Evolutionary conservation across 1,284 basidiomycete genomes (phyloP).

Genomic region (Mycena citricolor): DNA sequence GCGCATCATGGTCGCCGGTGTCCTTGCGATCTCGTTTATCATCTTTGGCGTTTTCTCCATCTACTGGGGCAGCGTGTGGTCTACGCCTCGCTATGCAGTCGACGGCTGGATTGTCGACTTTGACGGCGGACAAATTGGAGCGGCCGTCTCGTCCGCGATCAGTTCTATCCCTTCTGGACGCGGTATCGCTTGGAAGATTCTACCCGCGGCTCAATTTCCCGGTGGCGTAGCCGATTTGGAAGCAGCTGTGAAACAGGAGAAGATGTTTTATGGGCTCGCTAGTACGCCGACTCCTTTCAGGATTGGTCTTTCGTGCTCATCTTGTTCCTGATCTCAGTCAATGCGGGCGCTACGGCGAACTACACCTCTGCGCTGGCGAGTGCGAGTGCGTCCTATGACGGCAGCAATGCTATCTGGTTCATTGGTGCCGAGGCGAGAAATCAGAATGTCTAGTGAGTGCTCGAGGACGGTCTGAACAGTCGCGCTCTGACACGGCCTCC

Average conservation of each 20-base stretch:
- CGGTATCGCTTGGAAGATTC: constrained; percentile 40
- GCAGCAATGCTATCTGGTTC: constrained; percentile 36
- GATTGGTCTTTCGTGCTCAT: not conserved
- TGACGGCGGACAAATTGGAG: constrained; percentile 48
- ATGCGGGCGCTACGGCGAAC: constrained; percentile 24
- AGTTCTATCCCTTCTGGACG: constrained; percentile 24
- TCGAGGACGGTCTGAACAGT: no score
- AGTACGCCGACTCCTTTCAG: constrained; percentile 13
- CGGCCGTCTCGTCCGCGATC: constrained; percentile 38
- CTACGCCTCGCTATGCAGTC: constrained; percentile 36
- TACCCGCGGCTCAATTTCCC: constrained; percentile 41
- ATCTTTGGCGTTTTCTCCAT: constrained; percentile 46
- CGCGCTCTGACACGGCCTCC: constrained; percentile 2
- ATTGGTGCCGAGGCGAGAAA: constrained; percentile 36
- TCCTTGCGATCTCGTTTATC: constrained; percentile 32
- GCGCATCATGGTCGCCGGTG: constrained; percentile 34
- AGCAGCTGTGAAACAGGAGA: constrained; percentile 21
- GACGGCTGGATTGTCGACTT: constrained; percentile 51
- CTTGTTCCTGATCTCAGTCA: constrained; percentile 13
- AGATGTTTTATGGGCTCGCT: constrained; percentile 25
- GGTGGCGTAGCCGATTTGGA: constrained; percentile 32
- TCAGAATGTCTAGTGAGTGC: constrained; percentile 52
- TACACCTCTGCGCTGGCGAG: constrained; percentile 32
- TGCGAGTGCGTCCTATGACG: constrained; percentile 34
- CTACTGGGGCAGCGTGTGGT: constrained; percentile 51